phyloP scores from a whole-genome alignment of 805 yeast species.

The Pichia occidentalis region DNA sequence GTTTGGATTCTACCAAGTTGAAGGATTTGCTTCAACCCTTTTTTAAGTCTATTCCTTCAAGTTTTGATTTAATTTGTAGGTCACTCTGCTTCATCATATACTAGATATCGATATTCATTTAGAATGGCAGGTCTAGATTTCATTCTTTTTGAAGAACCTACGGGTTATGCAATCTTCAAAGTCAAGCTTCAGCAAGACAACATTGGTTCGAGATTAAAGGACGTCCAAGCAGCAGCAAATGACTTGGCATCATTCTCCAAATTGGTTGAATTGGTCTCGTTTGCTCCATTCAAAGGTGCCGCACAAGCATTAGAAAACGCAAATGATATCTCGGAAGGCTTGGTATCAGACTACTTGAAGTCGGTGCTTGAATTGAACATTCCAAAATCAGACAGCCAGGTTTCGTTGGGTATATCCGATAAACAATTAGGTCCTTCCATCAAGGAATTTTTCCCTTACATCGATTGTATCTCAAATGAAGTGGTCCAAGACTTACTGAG shows the following conservation, averaged over 20 bases:
- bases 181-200: constrained; percentile 92
- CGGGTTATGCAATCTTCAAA: constrained; percentile 95
- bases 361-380: constrained; percentile 83
- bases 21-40: no score
- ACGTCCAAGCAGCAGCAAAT: constrained; percentile 84
- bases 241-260: constrained; percentile 87
- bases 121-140: constrained; percentile 79
- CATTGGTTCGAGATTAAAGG: constrained; percentile 84
- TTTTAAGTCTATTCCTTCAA: no score
- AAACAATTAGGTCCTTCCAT: constrained; percentile 94
- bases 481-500: constrained; percentile 91
- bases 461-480: constrained; percentile 87
- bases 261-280: constrained; percentile 85
- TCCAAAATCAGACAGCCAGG: constrained; percentile 70
- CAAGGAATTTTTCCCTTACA: constrained; percentile 81
- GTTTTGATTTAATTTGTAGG: no score
- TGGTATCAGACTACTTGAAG: constrained; percentile 87
- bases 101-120: no score
- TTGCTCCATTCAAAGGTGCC: constrained; percentile 98
- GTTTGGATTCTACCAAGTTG: no score
- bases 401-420: constrained; percentile 84
- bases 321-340: constrained; percentile 95
- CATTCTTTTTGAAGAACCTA: constrained; percentile 95
- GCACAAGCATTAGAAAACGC: constrained; percentile 99
- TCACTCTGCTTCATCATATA: no score